Evolutionary conservation across 371 early-diverging fungal species (phyloP).

Genomic region (Circinella umbellata): DNA sequence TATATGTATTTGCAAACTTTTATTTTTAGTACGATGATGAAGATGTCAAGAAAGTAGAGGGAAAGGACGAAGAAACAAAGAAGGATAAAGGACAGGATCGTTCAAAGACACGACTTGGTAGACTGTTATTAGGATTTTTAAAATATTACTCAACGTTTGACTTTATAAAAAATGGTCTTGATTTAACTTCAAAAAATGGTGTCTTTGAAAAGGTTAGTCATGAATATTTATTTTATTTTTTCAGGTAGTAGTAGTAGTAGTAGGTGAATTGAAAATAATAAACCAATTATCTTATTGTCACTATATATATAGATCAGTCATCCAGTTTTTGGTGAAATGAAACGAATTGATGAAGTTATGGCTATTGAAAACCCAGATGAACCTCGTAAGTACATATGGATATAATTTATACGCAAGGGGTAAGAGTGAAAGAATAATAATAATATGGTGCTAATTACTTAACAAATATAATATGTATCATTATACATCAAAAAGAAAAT

Average conservation of each 20-base stretch:
- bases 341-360: neutral
- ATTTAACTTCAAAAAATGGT: neutral
- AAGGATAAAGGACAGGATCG: neutral
- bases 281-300: too few relatives aligned
- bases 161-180: neutral
- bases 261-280: too few relatives aligned
- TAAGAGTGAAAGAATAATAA: too few relatives aligned
- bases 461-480: neutral
- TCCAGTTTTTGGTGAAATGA: too few relatives aligned
- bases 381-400: neutral
- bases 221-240: neutral
- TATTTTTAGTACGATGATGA: neutral
- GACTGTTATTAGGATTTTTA: neutral
- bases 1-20: neutral
- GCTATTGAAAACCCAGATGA: neutral
- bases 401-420: too few relatives aligned
- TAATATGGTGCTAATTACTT: too few relatives aligned
- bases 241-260: too few relatives aligned
- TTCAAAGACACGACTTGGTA: slow-evolving; percentile 2
- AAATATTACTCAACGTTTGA: neutral
- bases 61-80: neutral
- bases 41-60: neutral
- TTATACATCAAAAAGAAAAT: neutral
- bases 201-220: neutral
- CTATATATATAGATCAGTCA: too few relatives aligned